Conservation (phyloP, 805 yeast species). For the Saccharomycopsis sp. region DNA sequence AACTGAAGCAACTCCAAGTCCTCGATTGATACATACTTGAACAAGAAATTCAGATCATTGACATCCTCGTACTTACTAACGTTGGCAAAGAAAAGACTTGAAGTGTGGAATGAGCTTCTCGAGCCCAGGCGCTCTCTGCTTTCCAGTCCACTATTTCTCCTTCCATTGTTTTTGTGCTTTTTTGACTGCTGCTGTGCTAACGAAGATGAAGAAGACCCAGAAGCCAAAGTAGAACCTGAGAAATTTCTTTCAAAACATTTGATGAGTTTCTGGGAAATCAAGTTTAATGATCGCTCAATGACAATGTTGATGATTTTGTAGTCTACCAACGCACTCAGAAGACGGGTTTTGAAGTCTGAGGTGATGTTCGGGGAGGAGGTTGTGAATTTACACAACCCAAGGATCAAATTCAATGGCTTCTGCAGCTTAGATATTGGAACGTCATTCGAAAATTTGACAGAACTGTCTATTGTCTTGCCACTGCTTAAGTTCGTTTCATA, state of each 20-base stretch:
- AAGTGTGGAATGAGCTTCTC: neutral
- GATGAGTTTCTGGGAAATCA: constrained; percentile 1
- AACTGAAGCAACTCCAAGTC: constrained; percentile 6
- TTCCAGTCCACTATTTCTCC: neutral
- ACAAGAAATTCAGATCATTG: constrained; percentile 5
- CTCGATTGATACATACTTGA: constrained; percentile 7
- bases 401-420: constrained; percentile 5
- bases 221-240: neutral
- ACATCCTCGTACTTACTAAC: too few relatives aligned
- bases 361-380: neutral
- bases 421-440: constrained; percentile 6
- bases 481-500: too few relatives aligned
- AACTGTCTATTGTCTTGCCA: too few relatives aligned
- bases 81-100: neutral
- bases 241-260: constrained; percentile 2
- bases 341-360: neutral
- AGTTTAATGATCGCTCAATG: neutral
- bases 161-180: too few relatives aligned
- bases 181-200: too few relatives aligned
- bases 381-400: constrained; percentile 4
- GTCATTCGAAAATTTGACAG: constrained; percentile 5
- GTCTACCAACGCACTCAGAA: neutral
- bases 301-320: constrained; percentile 4
- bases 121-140: neutral
- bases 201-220: too few relatives aligned